Conservation (phyloP, 306 rosid species). For the Vigna nakashimae region DNA sequence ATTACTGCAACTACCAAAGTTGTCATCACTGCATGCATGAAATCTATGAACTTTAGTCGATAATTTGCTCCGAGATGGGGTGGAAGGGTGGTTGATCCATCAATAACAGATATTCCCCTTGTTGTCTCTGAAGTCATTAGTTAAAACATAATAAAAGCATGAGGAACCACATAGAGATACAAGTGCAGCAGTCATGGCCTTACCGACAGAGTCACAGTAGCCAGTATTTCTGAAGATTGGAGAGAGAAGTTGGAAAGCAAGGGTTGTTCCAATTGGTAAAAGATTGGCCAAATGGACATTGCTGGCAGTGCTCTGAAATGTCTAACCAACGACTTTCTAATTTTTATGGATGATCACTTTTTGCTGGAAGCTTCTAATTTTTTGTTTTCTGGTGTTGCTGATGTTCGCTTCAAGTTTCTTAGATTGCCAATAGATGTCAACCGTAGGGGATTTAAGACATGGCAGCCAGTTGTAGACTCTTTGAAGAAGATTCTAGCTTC, state of each 20-base stretch:
- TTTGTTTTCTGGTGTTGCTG: no score
- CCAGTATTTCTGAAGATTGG: slow-evolving; percentile 81
- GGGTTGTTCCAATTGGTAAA: slow-evolving; percentile 84
- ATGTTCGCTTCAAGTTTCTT: no score
- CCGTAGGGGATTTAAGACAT: no score
- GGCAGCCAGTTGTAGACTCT: no score
- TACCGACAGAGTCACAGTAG: slow-evolving; percentile 63
- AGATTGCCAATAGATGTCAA: no score
- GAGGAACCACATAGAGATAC: slow-evolving; percentile 58
- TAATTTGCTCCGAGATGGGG: slow-evolving; percentile 57
- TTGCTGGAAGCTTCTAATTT: no score
- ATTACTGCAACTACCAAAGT: slow-evolving; percentile 70
- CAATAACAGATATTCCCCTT: slow-evolving; percentile 75
- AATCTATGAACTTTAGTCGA: slow-evolving; percentile 58
- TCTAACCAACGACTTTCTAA: slow-evolving; percentile 72
- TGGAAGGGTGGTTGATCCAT: slow-evolving; percentile 57
- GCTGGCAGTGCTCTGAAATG: slow-evolving; percentile 74
- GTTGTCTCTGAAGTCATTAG: slow-evolving; percentile 69
- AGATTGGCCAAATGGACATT: slow-evolving; percentile 76
- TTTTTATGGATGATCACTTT: no score
- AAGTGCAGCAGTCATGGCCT: slow-evolving; percentile 56
- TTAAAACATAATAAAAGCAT: slow-evolving; percentile 64
- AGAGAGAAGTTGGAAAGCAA: slow-evolving; percentile 83
- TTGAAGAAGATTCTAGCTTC: no score
- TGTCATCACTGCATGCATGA: slow-evolving; percentile 69